Conservation (phyloP, 495 filamentous ascomycete genomes). For the Lichina pygmaea region DNA sequence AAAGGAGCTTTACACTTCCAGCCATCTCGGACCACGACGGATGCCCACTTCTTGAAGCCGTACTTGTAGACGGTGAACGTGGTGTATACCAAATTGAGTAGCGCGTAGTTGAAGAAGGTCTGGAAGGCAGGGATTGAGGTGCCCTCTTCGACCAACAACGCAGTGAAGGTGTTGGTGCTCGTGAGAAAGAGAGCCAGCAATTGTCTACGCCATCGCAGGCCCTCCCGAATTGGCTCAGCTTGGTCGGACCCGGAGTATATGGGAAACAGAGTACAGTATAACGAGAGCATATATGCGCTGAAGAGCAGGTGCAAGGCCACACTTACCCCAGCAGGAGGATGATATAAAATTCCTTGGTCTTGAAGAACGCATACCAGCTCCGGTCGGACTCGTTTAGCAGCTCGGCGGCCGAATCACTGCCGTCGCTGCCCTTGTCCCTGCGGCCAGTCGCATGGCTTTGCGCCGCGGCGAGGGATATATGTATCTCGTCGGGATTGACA, state of each 20-base stretch:
- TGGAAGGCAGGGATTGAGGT: constrained; percentile 94
- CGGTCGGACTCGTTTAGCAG: constrained; percentile 3
- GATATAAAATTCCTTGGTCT: constrained; percentile 67
- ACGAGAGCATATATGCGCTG: no score
- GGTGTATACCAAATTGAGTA: constrained; percentile 65
- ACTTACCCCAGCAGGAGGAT: constrained; percentile 47
- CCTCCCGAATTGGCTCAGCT: not conserved
- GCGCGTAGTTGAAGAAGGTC: constrained; percentile 75
- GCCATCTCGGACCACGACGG: constrained; percentile 36
- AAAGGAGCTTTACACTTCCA: constrained; percentile 42
- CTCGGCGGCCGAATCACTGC: not conserved
- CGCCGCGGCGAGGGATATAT: no score
- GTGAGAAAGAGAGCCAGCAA: constrained; percentile 70
- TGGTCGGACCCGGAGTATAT: no score
- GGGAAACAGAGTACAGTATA: no score
- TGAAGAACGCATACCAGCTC: constrained; percentile 53
- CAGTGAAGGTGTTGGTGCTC: constrained; percentile 64
- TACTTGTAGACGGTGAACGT: constrained; percentile 59
- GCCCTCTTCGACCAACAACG: constrained; percentile 34
- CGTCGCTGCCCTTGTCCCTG: not conserved
- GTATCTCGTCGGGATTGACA: no score
- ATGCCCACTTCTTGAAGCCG: constrained; percentile 41
- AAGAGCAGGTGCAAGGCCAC: not conserved
- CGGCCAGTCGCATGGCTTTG: not conserved
- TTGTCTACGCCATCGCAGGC: constrained; percentile 26